Evolutionary conservation across 345 rosid genomes (phyloP).

Genomic region (Gossypium mustelinum): DNA sequence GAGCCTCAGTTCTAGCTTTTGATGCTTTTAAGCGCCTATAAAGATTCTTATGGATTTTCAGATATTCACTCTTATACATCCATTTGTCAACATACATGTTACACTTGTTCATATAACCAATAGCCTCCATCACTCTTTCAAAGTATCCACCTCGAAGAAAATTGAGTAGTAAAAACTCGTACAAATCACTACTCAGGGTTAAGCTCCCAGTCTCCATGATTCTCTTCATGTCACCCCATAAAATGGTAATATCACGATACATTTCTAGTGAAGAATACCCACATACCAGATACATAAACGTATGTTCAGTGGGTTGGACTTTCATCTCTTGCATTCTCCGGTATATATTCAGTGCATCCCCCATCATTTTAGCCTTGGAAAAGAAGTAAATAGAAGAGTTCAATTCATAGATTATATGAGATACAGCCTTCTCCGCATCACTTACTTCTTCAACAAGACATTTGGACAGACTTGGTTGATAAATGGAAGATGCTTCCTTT

Average conservation of each 20-base stretch:
- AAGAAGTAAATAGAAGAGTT: slow-evolving; percentile 77
- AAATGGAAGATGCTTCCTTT: slow-evolving; percentile 11
- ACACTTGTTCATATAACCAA: slow-evolving; percentile 47
- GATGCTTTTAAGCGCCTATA: slow-evolving; percentile 54
- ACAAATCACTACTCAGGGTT: slow-evolving; percentile 50
- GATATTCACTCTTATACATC: slow-evolving; percentile 61
- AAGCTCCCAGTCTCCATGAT: slow-evolving; percentile 34
- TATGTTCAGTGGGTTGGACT: slow-evolving; percentile 49
- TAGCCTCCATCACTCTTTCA: slow-evolving; percentile 81
- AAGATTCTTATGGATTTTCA: slow-evolving; percentile 69
- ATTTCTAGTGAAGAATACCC: slow-evolving; percentile 59
- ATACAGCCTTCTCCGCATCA: slow-evolving; percentile 30
- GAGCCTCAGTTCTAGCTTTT: slow-evolving; percentile 57
- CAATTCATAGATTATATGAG: slow-evolving; percentile 43
- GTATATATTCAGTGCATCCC: slow-evolving; percentile 56
- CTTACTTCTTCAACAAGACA: slow-evolving; percentile 39
- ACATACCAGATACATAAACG: slow-evolving; percentile 45
- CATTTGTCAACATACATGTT: slow-evolving; percentile 46
- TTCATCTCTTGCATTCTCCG: slow-evolving; percentile 50
- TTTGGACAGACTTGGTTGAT: slow-evolving; percentile 36
- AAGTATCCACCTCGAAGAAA: slow-evolving; percentile 86
- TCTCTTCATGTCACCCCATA: slow-evolving; percentile 89
- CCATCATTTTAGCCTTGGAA: slow-evolving; percentile 79
- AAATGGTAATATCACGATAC: slow-evolving; percentile 62
- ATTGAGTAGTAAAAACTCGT: slow-evolving; percentile 57